phyloP scores from a whole-genome alignment of 129 eudicot species.

The Pittosporum tobira region DNA sequence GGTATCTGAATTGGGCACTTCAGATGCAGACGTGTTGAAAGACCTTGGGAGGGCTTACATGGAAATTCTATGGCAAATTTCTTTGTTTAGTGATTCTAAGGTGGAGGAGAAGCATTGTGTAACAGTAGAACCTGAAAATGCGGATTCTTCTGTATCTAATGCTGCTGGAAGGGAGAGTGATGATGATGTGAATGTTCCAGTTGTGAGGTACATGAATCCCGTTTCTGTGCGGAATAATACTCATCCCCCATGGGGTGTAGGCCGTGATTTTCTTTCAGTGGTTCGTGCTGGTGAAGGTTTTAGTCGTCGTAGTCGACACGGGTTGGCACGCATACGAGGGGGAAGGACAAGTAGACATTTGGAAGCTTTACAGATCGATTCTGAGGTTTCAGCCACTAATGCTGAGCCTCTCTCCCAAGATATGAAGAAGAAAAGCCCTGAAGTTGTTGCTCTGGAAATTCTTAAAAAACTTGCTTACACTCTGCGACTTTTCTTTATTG shows the following conservation, averaged over 20 bases:
- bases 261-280: slow-evolving; percentile 80
- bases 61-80: slow-evolving; percentile 88
- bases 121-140: slow-evolving; percentile 48
- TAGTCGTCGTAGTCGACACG: slow-evolving; percentile 83
- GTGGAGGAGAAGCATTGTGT: slow-evolving; percentile 60
- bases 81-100: slow-evolving; percentile 61
- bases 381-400: slow-evolving; percentile 46
- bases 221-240: slow-evolving; percentile 56
- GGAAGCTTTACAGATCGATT: slow-evolving; percentile 77
- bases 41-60: slow-evolving; percentile 80
- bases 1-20: slow-evolving; percentile 74
- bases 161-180: slow-evolving; percentile 72
- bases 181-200: slow-evolving; percentile 65
- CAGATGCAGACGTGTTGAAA: slow-evolving; percentile 86
- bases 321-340: slow-evolving; percentile 82
- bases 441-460: slow-evolving; percentile 53
- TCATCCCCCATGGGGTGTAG: slow-evolving; percentile 78
- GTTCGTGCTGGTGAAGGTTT: slow-evolving; percentile 87
- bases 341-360: slow-evolving; percentile 77
- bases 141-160: slow-evolving; percentile 39
- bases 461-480: slow-evolving; percentile 73
- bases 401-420: slow-evolving; percentile 45
- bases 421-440: slow-evolving; percentile 72
- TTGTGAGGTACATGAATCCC: slow-evolving; percentile 79
- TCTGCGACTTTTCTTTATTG: slow-evolving; percentile 70